Evolutionary conservation across 1,284 basidiomycete genomes (phyloP).

Genomic region (Ustilago loliicola): DNA sequence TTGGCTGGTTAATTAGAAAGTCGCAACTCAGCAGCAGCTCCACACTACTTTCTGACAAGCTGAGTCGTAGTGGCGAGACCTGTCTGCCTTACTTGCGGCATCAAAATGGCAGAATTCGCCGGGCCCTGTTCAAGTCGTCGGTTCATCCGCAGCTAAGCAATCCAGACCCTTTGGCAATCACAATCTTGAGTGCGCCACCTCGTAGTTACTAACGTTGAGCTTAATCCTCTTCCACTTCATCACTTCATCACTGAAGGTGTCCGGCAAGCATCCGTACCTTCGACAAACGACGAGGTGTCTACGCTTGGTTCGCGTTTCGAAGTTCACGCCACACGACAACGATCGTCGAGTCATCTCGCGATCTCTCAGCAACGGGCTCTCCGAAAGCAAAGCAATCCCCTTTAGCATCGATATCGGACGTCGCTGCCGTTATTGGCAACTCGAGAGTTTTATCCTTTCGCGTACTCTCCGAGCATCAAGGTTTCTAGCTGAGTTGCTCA

Average conservation of each 20-base stretch:
- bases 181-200: not conserved
- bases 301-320: not conserved
- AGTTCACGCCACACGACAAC: not conserved
- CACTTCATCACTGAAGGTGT: not conserved
- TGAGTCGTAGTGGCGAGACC: not conserved
- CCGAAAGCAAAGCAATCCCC: no score
- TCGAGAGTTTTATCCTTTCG: not conserved
- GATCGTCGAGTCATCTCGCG: not conserved
- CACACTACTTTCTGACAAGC: not conserved
- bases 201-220: not conserved
- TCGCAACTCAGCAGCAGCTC: not conserved
- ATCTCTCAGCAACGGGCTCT: not conserved
- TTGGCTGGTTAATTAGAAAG: no score
- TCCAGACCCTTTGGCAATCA: not conserved
- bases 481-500: not conserved
- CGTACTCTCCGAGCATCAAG: not conserved
- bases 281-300: not conserved
- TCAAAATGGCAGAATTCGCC: not conserved
- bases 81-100: not conserved
- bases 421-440: no score
- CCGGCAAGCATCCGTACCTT: not conserved
- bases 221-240: not conserved
- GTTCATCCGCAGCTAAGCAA: slow-evolving; percentile 2
- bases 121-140: not conserved
- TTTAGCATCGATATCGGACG: not conserved